These are phyloP conservation scores for Blastosporella zonata DNA, from an alignment of 1,284 basidiomycete genomes.

Conservation along the genomic window DNA sequence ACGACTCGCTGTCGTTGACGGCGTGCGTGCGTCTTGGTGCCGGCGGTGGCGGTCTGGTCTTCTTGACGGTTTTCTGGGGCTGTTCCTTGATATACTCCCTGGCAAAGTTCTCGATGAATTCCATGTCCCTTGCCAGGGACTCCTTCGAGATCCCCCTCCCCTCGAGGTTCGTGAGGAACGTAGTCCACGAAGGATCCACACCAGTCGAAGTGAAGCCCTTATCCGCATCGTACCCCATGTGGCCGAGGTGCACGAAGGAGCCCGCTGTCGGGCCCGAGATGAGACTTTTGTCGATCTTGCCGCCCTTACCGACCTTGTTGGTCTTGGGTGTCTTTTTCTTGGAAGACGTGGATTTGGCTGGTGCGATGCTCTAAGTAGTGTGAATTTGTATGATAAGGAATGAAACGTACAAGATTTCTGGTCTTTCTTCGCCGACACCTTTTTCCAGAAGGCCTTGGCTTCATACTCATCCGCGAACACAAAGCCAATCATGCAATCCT, in stretches of 20 bases:
- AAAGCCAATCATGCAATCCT: constrained; percentile 88
- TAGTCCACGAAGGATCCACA: constrained; percentile 92
- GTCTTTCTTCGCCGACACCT: constrained; percentile 73
- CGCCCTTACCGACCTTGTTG: constrained; percentile 43
- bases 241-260: constrained; percentile 89
- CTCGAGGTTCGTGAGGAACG: constrained; percentile 72
- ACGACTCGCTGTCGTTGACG: constrained; percentile 31
- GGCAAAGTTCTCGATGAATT: constrained; percentile 88
- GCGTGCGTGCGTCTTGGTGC: constrained; percentile 32
- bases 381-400: not conserved
- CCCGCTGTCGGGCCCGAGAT: constrained; percentile 81
- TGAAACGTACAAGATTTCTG: constrained; percentile 36
- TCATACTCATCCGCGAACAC: constrained; percentile 90
- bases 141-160: constrained; percentile 75
- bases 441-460: constrained; percentile 88
- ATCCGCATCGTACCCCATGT: constrained; percentile 92
- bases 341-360: constrained; percentile 49
- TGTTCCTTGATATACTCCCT: constrained; percentile 40
- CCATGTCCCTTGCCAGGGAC: constrained; percentile 75
- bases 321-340: constrained; percentile 45
- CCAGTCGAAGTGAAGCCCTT: constrained; percentile 84
- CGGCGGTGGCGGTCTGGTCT: constrained; percentile 55
- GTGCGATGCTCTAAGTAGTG: not conserved
- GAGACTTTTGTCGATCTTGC: constrained; percentile 87
- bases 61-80: constrained; percentile 33